A percentile compares a stretch with the other conserved stretches of the same genome.
Conservation (phyloP, 345 rosid species). For the Rhizophora mangle region DNA sequence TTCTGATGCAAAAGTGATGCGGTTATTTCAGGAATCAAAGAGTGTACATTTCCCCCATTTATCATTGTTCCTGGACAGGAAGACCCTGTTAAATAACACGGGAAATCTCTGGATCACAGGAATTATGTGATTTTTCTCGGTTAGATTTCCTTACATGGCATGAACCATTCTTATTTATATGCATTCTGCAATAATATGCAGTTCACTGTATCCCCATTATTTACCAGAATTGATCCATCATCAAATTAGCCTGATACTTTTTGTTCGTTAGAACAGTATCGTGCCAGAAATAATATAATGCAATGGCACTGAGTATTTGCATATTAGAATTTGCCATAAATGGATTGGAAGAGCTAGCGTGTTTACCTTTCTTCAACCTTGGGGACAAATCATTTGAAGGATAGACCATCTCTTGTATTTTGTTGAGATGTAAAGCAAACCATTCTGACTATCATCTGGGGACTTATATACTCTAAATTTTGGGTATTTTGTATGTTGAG, state of each 20-base stretch:
- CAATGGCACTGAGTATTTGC: too few species aligned
- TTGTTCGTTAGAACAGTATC: background rate
- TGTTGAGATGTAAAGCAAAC: too few species aligned
- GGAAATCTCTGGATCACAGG: constrained; percentile 13
- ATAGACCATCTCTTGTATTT: too few species aligned
- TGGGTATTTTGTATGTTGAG: too few species aligned
- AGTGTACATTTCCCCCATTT: constrained; percentile 16
- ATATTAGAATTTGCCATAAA: too few species aligned
- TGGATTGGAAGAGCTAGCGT: too few species aligned
- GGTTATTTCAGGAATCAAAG: constrained; percentile 15
- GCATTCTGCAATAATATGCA: background rate
- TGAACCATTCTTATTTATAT: constrained; percentile 5
- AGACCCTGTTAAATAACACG: constrained; percentile 23
- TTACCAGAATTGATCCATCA: background rate
- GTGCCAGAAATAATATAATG: background rate
- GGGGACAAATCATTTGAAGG: too few species aligned
- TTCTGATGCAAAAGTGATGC: background rate
- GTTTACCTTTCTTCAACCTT: too few species aligned
- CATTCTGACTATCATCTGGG: too few species aligned
- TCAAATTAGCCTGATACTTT: background rate
- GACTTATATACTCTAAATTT: too few species aligned
- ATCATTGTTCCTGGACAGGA: constrained; percentile 22
- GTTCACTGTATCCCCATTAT: background rate
- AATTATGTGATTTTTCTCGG: constrained; percentile 17
- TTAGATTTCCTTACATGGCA: constrained; percentile 11